A percentile compares a stretch with the other conserved stretches of the same genome.
phyloP scores from a whole-genome alignment of 176 grass and related monocot genomes.

The Triticum aestivum region IWGSC_CS_RefSeq_v2.1 NC_057811.1:461007791-461008290 shows the following conservation, averaged over 20 bases:
- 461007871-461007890: slow-evolving; percentile 62
- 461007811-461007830: background rate
- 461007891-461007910: slow-evolving; percentile 72
- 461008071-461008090: too few relatives aligned
- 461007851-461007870: slow-evolving; percentile 45
- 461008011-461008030: slow-evolving; percentile 76
- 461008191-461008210: too few relatives aligned
- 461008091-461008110: too few relatives aligned
- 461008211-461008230: too few relatives aligned
- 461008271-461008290: too few relatives aligned
- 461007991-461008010: slow-evolving; percentile 84
- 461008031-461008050: slow-evolving; percentile 61
- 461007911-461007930: slow-evolving; percentile 65
- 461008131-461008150: too few relatives aligned
- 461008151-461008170: too few relatives aligned
- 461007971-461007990: slow-evolving; percentile 69
- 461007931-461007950: slow-evolving; percentile 80
- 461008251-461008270: too few relatives aligned
- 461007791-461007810: background rate
- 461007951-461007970: slow-evolving; percentile 49
- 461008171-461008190: too few relatives aligned
- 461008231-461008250: too few relatives aligned
- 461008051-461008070: slow-evolving; percentile 29
- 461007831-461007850: background rate
- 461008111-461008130: too few relatives aligned